Evolutionary conservation across 768 basidiomycete genomes (phyloP), one percentile per base, ranked within the genome.

Genomic region (Amanita rimosa): DNA sequence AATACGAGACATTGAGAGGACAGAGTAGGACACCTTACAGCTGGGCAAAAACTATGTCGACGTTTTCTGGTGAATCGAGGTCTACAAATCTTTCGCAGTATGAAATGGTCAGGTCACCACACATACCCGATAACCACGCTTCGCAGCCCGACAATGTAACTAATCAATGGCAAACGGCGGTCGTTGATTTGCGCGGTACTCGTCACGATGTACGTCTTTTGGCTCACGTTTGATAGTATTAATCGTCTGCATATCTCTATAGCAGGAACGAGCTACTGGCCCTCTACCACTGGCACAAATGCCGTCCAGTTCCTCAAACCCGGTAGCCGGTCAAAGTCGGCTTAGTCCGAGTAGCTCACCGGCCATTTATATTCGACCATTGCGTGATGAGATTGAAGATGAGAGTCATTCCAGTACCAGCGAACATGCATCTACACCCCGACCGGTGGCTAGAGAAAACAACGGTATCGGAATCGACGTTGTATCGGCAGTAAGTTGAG

Each of bases 401-500:
- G 47, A 48, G 31, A 16, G 11, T 19, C 16, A 16, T 17, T 24
- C 19, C 14, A 10, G 24, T 14, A 16, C 4, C 24, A 26, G 26
- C 17, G 21, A 46, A 34, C 31, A 6, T 2, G 7, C 14, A 27
- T 35, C 16, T 34, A 7, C 17, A 24, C 43, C 8, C 26, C 31
- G 17, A 11, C 36, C 37, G 9, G n/a, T n/a, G n/a, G 29, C 46
- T 10, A 61, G 56, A 35, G 37, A 43, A 16, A 55, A 57, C 13
- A 67, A 31, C 31, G 31, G 64, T 21, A 34, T 49, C 10, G 62
- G 64, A 33, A 76, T 75, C 46, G 53, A 68, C 33, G 64, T 76
- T 26, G 66, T 73, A 57, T 66, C 75, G 13, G 75, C 75, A 10
- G 75, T 75, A 54, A 27, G 68, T 60, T 17, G n/a, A 44, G 21